Percentiles rank a stretch among this genome's conserved stretches.
These are phyloP conservation scores for Fusarium transvaalense DNA, from an alignment of 2,329 filamentous ascomycete genomes.

Conservation along the genomic window DNA sequence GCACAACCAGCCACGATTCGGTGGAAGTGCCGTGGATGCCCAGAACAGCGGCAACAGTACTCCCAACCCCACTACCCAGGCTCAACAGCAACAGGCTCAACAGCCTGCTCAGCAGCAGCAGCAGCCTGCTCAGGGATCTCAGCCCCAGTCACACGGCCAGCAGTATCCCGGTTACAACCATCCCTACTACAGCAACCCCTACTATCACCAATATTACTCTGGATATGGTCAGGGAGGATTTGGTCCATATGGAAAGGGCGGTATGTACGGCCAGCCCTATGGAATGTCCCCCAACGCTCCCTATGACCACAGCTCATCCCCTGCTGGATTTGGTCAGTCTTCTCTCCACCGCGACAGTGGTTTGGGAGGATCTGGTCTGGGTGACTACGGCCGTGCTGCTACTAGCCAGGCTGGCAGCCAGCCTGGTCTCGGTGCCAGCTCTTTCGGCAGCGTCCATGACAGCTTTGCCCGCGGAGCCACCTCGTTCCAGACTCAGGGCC, in stretches of 20 bases:
- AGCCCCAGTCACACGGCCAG: conserved; percentile 61
- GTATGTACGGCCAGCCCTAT: conserved; percentile 68
- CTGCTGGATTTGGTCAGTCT: conserved; percentile 67
- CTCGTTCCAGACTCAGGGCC: conserved; percentile 67
- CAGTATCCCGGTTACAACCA: conserved; percentile 67
- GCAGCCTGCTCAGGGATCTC: conserved; percentile 57
- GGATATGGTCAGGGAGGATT: conserved; percentile 67
- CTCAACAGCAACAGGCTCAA: conserved; percentile 61
- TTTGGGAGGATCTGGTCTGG: conserved; percentile 63
- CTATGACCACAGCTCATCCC: conserved; percentile 68
- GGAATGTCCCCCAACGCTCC: conserved; percentile 68
- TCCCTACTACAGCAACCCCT: conserved; percentile 72
- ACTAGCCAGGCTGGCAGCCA: conserved; percentile 64
- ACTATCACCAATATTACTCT: conserved; percentile 72
- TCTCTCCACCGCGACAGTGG: conserved; percentile 66
- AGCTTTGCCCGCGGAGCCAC: conserved; percentile 66
- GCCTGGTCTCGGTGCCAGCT: conserved; percentile 62
- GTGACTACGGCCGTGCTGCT: conserved; percentile 66
- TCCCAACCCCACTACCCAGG: conserved; percentile 79
- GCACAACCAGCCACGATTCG: conserved; percentile 70
- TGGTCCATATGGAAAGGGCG: conserved; percentile 67
- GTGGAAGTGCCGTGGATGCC: conserved; percentile 70
- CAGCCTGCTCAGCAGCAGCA: conserved; percentile 61
- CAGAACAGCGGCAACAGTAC: conserved; percentile 92
- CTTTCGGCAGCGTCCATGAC: conserved; percentile 68